These are phyloP conservation scores for Babesia ovis DNA, from an alignment of 169 alveolate genomes.

Conservation along the genomic window DNA sequence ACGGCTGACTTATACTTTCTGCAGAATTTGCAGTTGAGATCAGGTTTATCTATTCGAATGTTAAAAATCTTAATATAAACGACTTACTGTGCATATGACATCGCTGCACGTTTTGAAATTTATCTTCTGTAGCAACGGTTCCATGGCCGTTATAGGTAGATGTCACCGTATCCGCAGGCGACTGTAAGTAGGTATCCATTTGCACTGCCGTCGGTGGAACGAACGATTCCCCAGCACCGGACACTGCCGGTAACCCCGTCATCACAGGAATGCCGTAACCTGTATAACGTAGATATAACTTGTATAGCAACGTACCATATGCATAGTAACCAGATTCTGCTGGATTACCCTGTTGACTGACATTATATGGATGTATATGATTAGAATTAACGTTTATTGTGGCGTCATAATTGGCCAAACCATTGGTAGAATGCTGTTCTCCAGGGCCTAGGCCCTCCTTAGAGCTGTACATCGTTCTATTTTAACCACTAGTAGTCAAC, in stretches of 20 bases:
- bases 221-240: neutral
- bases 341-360: neutral
- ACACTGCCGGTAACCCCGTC: neutral
- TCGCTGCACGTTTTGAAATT: slow-evolving; percentile 54
- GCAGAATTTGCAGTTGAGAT: slow-evolving; percentile 68
- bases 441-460: neutral
- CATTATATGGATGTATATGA: neutral
- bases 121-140: slow-evolving; percentile 6
- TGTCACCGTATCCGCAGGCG: no score
- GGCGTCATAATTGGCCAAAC: neutral
- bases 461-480: neutral
- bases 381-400: neutral
- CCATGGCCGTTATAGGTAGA: no score
- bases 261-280: neutral
- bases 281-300: neutral
- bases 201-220: neutral
- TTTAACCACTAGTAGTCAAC: no score
- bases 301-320: neutral
- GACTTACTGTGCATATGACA: slow-evolving; percentile 68
- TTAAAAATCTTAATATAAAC: no score
- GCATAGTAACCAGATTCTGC: neutral
- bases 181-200: no score
- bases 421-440: neutral
- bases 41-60: slow-evolving; percentile 44
- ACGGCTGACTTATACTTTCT: slow-evolving; percentile 66